A percentile compares a stretch with the other conserved stretches of the same genome.
These are phyloP conservation scores for Acarospora socialis DNA, from an alignment of 2,329 filamentous ascomycete species.

Conservation along the genomic window DNA sequence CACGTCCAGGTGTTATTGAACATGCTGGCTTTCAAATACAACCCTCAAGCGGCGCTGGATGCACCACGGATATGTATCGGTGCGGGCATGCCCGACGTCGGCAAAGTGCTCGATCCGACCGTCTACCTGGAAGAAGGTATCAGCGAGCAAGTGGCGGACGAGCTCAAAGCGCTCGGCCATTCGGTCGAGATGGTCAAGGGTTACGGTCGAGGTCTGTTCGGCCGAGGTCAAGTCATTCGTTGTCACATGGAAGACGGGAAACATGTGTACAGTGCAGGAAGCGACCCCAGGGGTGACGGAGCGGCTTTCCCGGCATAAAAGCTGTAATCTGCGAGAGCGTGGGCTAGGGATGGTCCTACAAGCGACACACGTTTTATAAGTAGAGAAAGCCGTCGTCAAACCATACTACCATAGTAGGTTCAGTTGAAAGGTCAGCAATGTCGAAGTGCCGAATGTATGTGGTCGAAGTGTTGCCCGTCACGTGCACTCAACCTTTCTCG, in stretches of 20 bases:
- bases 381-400: no score
- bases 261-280: constrained; percentile 73
- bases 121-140: constrained; percentile 81
- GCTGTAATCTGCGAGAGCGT: constrained; percentile 4
- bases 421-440: no score
- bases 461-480: no score
- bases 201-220: constrained; percentile 55
- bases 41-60: constrained; percentile 79
- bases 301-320: constrained; percentile 41
- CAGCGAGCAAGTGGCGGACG: constrained; percentile 49
- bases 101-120: constrained; percentile 43
- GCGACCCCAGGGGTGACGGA: constrained; percentile 78
- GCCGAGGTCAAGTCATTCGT: constrained; percentile 74
- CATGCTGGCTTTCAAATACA: constrained; percentile 67
- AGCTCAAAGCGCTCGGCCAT: constrained; percentile 58
- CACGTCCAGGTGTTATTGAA: constrained; percentile 88
- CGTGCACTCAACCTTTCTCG: no score
- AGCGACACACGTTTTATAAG: no score
- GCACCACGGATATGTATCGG: constrained; percentile 83
- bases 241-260: constrained; percentile 61
- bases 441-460: no score
- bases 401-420: no score
- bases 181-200: constrained; percentile 54
- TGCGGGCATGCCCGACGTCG: constrained; percentile 50
- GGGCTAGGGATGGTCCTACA: not conserved